Percentiles rank a stretch among this genome's conserved stretches.
Evolutionary conservation across 1,139 yeast species (phyloP).

Genomic region (Suhomyces kunorum): DNA sequence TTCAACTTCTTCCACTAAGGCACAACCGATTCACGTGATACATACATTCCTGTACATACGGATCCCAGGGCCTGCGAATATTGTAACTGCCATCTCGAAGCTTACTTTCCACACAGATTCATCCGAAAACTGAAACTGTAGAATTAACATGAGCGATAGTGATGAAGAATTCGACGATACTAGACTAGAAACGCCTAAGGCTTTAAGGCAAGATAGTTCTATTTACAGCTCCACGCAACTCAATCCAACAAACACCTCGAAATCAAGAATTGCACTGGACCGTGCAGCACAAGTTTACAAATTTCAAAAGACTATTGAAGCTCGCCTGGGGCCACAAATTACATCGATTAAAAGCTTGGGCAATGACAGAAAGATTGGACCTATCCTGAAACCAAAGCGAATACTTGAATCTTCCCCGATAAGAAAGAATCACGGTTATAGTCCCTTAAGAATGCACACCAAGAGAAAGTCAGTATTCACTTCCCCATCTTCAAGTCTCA

Average conservation of each 20-base stretch:
- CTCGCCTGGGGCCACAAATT: too few relatives aligned
- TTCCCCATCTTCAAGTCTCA: slow-evolving; percentile 16
- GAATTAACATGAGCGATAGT: slow-evolving; percentile 8
- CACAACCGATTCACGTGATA: too few relatives aligned
- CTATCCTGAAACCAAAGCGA: too few relatives aligned
- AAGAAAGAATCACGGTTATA: background rate
- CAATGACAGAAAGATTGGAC: too few relatives aligned
- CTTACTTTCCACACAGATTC: background rate
- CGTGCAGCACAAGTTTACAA: too few relatives aligned
- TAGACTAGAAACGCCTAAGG: slow-evolving; percentile 18
- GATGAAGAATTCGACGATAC: slow-evolving; percentile 24
- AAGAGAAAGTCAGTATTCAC: background rate
- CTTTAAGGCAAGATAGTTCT: slow-evolving; percentile 8
- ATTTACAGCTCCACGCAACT: background rate
- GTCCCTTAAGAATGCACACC: background rate
- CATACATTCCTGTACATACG: too few relatives aligned
- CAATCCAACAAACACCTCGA: too few relatives aligned
- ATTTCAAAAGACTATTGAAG: too few relatives aligned
- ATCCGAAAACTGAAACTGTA: background rate
- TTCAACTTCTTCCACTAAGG: too few relatives aligned
- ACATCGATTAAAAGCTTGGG: too few relatives aligned
- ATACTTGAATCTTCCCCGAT: background rate
- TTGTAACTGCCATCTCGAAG: background rate
- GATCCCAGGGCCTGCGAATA: background rate
- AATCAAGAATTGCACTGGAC: too few relatives aligned